A percentile compares a stretch with the other conserved stretches of the same genome.
phyloP scores from a whole-genome alignment of 371 early-diverging fungal species.

The Saksenaea vasiformis region DNA sequence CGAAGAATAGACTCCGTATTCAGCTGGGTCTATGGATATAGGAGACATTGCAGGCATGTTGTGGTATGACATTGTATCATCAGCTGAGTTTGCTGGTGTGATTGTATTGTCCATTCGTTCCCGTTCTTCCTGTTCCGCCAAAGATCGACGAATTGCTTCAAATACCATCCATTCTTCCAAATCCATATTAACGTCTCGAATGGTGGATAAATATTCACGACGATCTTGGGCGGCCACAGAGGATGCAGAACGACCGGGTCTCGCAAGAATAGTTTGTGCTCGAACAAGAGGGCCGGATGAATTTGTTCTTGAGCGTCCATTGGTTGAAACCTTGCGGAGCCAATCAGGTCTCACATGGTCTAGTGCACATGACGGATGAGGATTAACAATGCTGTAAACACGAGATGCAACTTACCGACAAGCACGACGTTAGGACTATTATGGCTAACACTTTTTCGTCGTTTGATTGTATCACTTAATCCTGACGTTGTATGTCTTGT shows the following conservation, averaged over 20 bases:
- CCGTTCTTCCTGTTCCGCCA: conserved; percentile 53
- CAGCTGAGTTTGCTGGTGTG: background rate
- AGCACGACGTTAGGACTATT: conserved; percentile 61
- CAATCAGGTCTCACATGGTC: conserved; percentile 71
- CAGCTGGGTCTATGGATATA: background rate
- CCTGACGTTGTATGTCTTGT: conserved; percentile 10
- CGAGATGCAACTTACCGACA: conserved; percentile 44
- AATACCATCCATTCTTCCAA: conserved; percentile 80
- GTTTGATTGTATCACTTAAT: conserved; percentile 10
- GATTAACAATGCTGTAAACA: background rate
- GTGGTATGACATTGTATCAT: background rate
- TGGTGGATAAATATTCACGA: conserved; percentile 33
- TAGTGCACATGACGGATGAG: conserved; percentile 9
- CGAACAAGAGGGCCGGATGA: conserved; percentile 5
- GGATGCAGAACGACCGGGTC: conserved; percentile 14
- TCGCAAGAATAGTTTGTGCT: background rate
- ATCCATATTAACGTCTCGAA: conserved; percentile 66
- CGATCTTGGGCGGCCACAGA: conserved; percentile 35
- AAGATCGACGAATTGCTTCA: conserved; percentile 72
- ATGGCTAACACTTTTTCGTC: conserved; percentile 51
- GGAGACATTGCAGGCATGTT: background rate
- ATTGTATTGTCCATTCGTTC: background rate
- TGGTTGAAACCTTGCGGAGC: conserved; percentile 34
- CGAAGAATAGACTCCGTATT: background rate
- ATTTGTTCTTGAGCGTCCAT: conserved; percentile 23